Base-by-base conservation (phyloP, 345 rosid species). In the Brassica cretica region DNA sequence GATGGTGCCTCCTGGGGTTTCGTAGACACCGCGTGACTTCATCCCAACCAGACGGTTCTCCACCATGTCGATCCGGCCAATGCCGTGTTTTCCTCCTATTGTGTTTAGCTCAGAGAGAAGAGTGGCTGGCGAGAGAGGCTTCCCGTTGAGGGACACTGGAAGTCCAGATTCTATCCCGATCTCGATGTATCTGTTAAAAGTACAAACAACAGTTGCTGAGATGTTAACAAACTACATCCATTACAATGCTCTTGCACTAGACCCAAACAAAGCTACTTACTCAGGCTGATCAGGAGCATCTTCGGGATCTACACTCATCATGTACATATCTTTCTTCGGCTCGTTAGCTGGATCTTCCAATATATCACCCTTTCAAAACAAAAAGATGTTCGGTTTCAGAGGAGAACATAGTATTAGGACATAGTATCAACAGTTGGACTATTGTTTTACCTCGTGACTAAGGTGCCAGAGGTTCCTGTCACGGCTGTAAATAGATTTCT, bases 1-100 rank as follows among this genome's bases (percentile, higher is more conserved):
- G 81, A 95, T 89, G 33, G 97, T 91, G 15, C 98, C 98, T 46
- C 98, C 98, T 2, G 98, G 98, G 80, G 98, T 92, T 84, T 92
- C 98, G 68, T 94, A 94, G n/a, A 92, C 96, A 25, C 98, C 98
- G 0, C 98, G 97, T 63, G 97, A 89, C 77, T 94, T 95, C 99
- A 93, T 95, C 32, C 96, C 99, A 9, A 91, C 97, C 12, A 95
- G 87, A 37, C 97, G 86, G 82, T 95, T 93, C 82, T 95, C 99
- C 6, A 95, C 99, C 91, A 90, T 77, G 91, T 92, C 98, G 18
- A 90, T 72, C 0, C 98, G 93, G 4, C 99, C 99, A 66, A 95
- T 79, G 1, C 98, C 96, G 53, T 91, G 97, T 72, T 74, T 90
- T 5, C 98, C 96, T 41, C 96, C 99, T 2, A 90, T 85, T 59